Conservation (phyloP, 2,329 filamentous ascomycete genomes). For the Calonectria pauciramosa region DNA sequence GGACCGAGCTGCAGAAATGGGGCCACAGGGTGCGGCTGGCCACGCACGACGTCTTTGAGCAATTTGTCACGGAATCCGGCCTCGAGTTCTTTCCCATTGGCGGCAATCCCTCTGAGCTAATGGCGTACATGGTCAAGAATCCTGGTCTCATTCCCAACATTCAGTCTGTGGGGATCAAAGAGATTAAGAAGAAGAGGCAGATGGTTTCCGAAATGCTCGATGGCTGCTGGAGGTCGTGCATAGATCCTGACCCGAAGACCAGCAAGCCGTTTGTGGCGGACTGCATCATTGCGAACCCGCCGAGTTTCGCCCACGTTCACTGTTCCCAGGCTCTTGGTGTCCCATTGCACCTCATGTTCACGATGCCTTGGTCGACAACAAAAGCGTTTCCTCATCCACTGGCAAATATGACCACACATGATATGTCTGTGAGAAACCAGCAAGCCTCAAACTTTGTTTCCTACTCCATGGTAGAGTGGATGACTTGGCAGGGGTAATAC, state of each 20-base stretch:
- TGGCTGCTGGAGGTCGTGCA: constrained; percentile 48
- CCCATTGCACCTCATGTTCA: constrained; percentile 63
- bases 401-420: constrained; percentile 70
- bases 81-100: constrained; percentile 69
- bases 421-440: constrained; percentile 59
- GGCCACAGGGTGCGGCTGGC: constrained; percentile 81
- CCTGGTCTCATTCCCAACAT: constrained; percentile 47
- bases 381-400: constrained; percentile 80
- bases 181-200: constrained; percentile 42
- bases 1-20: constrained; percentile 76
- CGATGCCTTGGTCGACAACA: constrained; percentile 83
- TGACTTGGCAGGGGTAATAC: constrained; percentile 78
- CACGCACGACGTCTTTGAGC: constrained; percentile 68
- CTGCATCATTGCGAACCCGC: constrained; percentile 65
- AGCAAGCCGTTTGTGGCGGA: constrained; percentile 60
- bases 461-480: constrained; percentile 79
- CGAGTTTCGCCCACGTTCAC: constrained; percentile 62
- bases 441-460: constrained; percentile 78
- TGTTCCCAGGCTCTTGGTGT: constrained; percentile 60
- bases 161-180: constrained; percentile 37
- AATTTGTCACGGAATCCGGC: constrained; percentile 61
- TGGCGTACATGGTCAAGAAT: constrained; percentile 47
- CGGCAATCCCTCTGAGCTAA: constrained; percentile 57
- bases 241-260: constrained; percentile 11
- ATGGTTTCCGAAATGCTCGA: constrained; percentile 47